Base-by-base conservation (phyloP, 371 early-diverging fungal species). In the Apophysomyces sp. region DNA sequence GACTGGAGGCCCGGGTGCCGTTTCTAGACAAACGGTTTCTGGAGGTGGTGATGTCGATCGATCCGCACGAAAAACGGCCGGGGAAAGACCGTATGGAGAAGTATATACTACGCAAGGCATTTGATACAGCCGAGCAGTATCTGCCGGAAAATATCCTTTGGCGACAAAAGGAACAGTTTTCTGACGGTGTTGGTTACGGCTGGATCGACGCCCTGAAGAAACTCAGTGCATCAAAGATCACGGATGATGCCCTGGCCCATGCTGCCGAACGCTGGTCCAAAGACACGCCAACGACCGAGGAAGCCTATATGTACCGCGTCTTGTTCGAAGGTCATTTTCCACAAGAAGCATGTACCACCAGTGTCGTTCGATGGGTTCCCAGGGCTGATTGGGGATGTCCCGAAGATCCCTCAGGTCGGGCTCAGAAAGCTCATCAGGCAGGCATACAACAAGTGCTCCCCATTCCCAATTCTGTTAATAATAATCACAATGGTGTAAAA, bases 151-250 rank as follows among this genome's bases (percentile, higher is more conserved):
- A 91, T 52, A 91, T 98, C 55, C 88, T 98, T 24, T 98, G 96
- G 95, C 88, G 98, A 62, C 97, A 96, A 79, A 96, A 98, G 87
- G 98, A 98, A 78, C 98, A 98, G 80, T 97, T 98, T 85, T 91
- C 92, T 26, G 98, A 98, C 64, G 98, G 98, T 63, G 98, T 98
- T 30, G 98, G 98, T 29, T 98, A 98, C 82, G 75, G 83, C 62
- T 98, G 98, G 98, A 97, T 98, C 66, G 98, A 97, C 74, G 79
- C 89, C 28, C 81, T 98, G 52, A 94, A 92, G 81, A 89, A 87
- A 15, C 76, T 81, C 52, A 85, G 94, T 16, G 81, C 83, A 54
- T 52, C 61, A 49, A 80, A 82, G 56, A 87, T 98, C 4, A 86
- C 89, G 36, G 95, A 95, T 60, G 92, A 84, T 49, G 81, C 81